phyloP scores from a whole-genome alignment of 2,329 filamentous ascomycete species.

The Beauveria caledonica region DNA sequence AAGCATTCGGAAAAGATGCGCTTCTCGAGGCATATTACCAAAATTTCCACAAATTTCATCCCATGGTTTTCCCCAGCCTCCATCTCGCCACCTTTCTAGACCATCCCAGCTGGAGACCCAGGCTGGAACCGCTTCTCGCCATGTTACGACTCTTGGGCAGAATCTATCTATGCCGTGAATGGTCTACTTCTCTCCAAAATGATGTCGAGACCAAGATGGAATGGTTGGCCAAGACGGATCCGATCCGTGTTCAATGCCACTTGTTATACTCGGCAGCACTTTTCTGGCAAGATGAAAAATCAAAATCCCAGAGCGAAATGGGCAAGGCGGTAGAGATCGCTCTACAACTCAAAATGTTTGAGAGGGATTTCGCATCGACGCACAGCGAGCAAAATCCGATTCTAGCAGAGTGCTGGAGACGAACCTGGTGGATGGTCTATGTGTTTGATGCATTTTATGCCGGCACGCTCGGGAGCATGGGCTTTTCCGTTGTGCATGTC shows the following conservation, averaged over 20 bases:
- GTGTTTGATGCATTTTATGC: slow-evolving; percentile 45
- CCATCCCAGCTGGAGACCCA: not conserved
- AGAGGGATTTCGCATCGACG: slow-evolving; percentile 40
- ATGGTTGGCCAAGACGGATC: slow-evolving; percentile 8
- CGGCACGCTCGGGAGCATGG: slow-evolving; percentile 21
- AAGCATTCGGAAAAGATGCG: slow-evolving; percentile 13
- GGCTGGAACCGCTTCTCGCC: slow-evolving; percentile 17
- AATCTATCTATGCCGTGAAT: slow-evolving; percentile 20
- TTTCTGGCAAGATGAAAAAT: slow-evolving; percentile 25
- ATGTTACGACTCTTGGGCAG: slow-evolving; percentile 27
- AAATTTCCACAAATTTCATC: slow-evolving; percentile 27
- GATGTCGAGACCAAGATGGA: slow-evolving; percentile 10
- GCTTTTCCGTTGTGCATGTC: slow-evolving; percentile 28
- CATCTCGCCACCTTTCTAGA: slow-evolving; percentile 14
- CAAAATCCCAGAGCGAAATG: slow-evolving; percentile 21
- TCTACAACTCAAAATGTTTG: slow-evolving; percentile 51
- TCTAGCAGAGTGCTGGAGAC: slow-evolving; percentile 49
- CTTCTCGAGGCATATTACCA: slow-evolving; percentile 28
- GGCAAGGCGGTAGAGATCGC: slow-evolving; percentile 49
- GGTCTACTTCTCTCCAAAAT: not conserved
- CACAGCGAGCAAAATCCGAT: slow-evolving; percentile 38
- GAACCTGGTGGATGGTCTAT: slow-evolving; percentile 64
- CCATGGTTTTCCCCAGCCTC: slow-evolving; percentile 18
- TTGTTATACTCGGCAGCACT: slow-evolving; percentile 29
- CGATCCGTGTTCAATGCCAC: slow-evolving; percentile 28